Evolutionary conservation across 2,329 filamentous ascomycete genomes (phyloP).

Genomic region (Hypoxylon sp.): DNA sequence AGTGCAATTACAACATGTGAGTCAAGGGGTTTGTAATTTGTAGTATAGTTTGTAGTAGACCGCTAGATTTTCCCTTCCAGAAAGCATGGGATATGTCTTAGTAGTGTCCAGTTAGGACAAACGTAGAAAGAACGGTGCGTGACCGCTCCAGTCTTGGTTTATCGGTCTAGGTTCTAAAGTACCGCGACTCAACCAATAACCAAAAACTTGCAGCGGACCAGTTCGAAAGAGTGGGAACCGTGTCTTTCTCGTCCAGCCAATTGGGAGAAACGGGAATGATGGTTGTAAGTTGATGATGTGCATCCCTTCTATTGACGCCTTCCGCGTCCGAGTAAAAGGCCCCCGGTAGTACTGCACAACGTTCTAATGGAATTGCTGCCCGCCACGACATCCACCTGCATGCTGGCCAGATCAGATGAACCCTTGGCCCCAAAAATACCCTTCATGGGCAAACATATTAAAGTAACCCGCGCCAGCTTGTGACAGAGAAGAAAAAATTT

Average conservation of each 20-base stretch:
- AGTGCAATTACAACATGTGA: background rate
- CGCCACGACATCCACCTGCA: constrained; percentile 45
- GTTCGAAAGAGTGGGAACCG: constrained; percentile 34
- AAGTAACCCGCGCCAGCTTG: constrained; percentile 32
- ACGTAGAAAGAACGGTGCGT: constrained; percentile 33
- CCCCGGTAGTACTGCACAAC: constrained; percentile 25
- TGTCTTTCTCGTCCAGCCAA: constrained; percentile 38
- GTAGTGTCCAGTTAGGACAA: constrained; percentile 16
- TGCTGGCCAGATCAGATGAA: constrained; percentile 45
- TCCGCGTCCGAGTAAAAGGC: constrained; percentile 30
- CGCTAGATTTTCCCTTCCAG: constrained; percentile 32
- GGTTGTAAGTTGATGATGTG: constrained; percentile 47
- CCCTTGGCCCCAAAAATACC: constrained; percentile 27
- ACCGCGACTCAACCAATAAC: constrained; percentile 41
- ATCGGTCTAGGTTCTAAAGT: constrained; percentile 41
- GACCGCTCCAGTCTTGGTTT: constrained; percentile 35
- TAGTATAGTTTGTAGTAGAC: constrained; percentile 24
- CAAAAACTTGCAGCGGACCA: constrained; percentile 33
- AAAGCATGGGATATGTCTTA: constrained; percentile 18
- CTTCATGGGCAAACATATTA: constrained; percentile 42
- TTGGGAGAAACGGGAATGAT: constrained; percentile 47
- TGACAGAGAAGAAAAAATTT: constrained; percentile 7
- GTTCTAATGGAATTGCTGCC: constrained; percentile 41
- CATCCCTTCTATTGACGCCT: constrained; percentile 46
- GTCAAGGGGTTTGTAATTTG: constrained; percentile 11